These are phyloP conservation scores for Phytopythium litorale DNA, from an alignment of 352 stramenopile species.

Conservation along the genomic window DNA sequence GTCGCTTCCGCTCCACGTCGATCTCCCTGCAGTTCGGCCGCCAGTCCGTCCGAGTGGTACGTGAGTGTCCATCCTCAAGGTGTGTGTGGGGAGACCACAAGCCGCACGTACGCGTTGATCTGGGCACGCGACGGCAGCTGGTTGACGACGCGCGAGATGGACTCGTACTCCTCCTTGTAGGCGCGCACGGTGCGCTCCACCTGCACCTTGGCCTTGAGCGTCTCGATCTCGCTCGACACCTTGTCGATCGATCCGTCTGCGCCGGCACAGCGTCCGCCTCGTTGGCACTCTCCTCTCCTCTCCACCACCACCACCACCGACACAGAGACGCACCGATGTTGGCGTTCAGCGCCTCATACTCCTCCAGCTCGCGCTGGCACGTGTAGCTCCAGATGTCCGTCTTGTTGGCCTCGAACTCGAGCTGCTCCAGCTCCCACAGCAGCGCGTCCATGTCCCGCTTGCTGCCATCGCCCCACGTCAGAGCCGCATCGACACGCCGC, in stretches of 20 bases:
- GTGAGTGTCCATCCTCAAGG: not conserved
- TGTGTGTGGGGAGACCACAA: not conserved
- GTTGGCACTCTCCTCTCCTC: not conserved
- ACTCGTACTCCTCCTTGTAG: conserved; percentile 90
- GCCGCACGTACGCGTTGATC: conserved; percentile 39
- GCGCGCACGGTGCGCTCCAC: conserved; percentile 69
- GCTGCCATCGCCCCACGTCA: conserved; percentile 11
- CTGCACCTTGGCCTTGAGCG: conserved; percentile 72
- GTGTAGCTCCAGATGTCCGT: conserved; percentile 80
- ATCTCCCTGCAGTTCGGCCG: conserved; percentile 35
- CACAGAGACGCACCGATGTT: conserved; percentile 48
- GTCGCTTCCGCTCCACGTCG: conserved; percentile 49
- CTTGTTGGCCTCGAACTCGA: conserved; percentile 83
- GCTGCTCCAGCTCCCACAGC: conserved; percentile 84
- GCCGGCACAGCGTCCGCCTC: not conserved
- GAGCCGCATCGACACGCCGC: too few species aligned
- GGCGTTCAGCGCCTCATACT: conserved; percentile 74
- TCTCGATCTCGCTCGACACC: conserved; percentile 66
- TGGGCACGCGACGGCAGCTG: conserved; percentile 64
- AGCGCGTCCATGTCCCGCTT: conserved; percentile 70
- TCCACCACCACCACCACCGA: not conserved
- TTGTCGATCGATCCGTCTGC: conserved; percentile 61
- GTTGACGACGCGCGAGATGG: conserved; percentile 79
- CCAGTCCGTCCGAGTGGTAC: too few species aligned
- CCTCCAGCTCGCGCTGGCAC: conserved; percentile 74